Conservation (phyloP, 768 basidiomycete species). For the Dioszegia aurantiaca region DNA sequence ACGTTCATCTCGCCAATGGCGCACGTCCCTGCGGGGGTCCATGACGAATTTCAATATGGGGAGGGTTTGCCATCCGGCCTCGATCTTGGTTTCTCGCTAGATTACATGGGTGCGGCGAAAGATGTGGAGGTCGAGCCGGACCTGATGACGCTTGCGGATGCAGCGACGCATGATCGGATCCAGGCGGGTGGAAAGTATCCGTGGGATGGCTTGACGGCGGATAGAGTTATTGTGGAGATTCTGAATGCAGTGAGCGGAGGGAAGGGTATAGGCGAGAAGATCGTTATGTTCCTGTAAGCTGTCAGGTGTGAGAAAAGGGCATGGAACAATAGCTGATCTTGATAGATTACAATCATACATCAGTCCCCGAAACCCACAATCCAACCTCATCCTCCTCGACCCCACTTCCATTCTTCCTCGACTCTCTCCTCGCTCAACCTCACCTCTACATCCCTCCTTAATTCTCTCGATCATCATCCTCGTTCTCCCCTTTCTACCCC, state of each 20-base stretch:
- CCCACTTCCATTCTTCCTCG: slow-evolving; percentile 24
- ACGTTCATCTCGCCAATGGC: neutral
- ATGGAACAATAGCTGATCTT: neutral
- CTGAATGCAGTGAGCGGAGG: slow-evolving; percentile 25
- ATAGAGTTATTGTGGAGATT: slow-evolving; percentile 24
- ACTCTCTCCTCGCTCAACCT: slow-evolving; percentile 13
- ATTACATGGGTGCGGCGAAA: slow-evolving; percentile 7
- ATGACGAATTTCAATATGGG: slow-evolving; percentile 2
- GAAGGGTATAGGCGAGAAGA: slow-evolving; percentile 37
- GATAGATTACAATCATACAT: slow-evolving; percentile 30
- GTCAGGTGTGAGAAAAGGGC: neutral
- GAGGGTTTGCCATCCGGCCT: neutral
- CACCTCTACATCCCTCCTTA: slow-evolving; percentile 23
- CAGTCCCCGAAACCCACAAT: slow-evolving; percentile 14
- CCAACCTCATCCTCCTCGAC: slow-evolving; percentile 17
- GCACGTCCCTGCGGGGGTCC: neutral
- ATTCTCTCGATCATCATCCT: slow-evolving; percentile 21
- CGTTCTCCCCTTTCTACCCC: slow-evolving; percentile 18
- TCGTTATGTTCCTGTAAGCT: slow-evolving; percentile 39
- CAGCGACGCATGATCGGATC: slow-evolving; percentile 19
- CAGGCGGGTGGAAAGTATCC: slow-evolving; percentile 12
- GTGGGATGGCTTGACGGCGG: slow-evolving; percentile 33
- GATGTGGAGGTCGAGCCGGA: slow-evolving; percentile 30
- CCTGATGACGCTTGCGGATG: slow-evolving; percentile 46
- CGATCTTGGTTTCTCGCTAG: slow-evolving; percentile 17